Percentiles rank a stretch among this genome's conserved stretches.
phyloP scores from a whole-genome alignment of 139 green algal genomes.

The Nannochloris sp. region DNA sequence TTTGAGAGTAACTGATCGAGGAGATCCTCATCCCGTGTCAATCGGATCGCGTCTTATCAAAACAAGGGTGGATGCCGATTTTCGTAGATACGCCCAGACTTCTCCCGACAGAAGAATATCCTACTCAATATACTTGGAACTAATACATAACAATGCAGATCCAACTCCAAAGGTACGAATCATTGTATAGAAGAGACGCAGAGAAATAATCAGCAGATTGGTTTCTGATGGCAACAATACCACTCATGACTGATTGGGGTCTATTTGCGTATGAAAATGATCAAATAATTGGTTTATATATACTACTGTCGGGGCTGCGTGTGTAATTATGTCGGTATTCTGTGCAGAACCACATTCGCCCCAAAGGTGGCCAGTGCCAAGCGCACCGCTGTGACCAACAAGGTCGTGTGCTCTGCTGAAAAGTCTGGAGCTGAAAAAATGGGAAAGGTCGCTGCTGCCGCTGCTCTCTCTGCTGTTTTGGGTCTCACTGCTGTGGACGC shows the following conservation, averaged over 20 bases:
- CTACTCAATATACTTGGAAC: not conserved
- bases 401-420: slow-evolving; percentile 18
- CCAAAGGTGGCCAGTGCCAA: not conserved
- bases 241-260: too few species aligned
- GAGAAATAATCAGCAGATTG: too few species aligned
- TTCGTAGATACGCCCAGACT: too few species aligned
- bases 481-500: slow-evolving; percentile 55
- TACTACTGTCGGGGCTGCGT: not conserved
- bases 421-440: slow-evolving; percentile 32
- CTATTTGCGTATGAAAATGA: too few species aligned
- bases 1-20: too few species aligned
- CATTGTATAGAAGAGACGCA: too few species aligned
- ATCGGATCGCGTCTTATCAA: too few species aligned
- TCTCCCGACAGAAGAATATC: not conserved
- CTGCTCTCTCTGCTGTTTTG: slow-evolving; percentile 54
- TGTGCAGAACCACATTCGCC: slow-evolving; percentile 8
- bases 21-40: too few species aligned
- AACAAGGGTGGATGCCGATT: too few species aligned
- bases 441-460: slow-evolving; percentile 44
- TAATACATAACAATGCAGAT: slow-evolving; percentile 1
- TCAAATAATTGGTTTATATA: too few species aligned
- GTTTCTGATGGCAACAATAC: too few species aligned
- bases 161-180: slow-evolving; percentile 6
- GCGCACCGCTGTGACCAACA: not conserved
- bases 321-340: not conserved